Percentiles rank a stretch among this genome's conserved stretches.
Conservation (phyloP, 768 basidiomycete genomes). For the Terana coerulea region DNA sequence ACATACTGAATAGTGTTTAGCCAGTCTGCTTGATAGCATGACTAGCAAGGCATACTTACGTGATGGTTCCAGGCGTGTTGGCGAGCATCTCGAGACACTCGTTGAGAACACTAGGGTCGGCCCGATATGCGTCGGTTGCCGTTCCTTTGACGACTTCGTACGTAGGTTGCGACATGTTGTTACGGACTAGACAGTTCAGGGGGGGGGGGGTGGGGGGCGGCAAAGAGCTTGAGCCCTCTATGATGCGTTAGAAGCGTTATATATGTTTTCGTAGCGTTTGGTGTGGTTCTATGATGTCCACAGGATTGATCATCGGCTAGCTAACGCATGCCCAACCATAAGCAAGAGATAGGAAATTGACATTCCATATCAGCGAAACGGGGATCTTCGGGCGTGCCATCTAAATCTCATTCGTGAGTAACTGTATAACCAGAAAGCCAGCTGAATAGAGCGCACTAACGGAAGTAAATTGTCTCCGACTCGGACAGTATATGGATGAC, state of each 20-base stretch:
- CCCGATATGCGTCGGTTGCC: conserved; percentile 15
- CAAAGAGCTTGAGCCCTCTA: too few relatives aligned
- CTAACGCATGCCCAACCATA: not conserved
- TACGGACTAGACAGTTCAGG: not conserved
- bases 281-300: not conserved
- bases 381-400: too few relatives aligned
- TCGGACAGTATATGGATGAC: too few relatives aligned
- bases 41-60: conserved; percentile 1
- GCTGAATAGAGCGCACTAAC: too few relatives aligned
- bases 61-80: not conserved
- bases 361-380: too few relatives aligned
- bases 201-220: not conserved
- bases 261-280: not conserved
- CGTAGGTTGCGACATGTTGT: not conserved
- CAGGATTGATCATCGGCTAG: not conserved
- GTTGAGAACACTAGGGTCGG: conserved; percentile 12
- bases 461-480: too few relatives aligned
- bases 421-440: too few relatives aligned
- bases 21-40: too few relatives aligned
- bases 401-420: too few relatives aligned
- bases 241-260: too few relatives aligned
- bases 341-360: not conserved
- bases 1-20: conserved; percentile 6
- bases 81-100: conserved; percentile 14
- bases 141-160: not conserved